Evolutionary conservation across 208 protist genomes (phyloP).

Genomic region (Naegleria fowleri): DNA sequence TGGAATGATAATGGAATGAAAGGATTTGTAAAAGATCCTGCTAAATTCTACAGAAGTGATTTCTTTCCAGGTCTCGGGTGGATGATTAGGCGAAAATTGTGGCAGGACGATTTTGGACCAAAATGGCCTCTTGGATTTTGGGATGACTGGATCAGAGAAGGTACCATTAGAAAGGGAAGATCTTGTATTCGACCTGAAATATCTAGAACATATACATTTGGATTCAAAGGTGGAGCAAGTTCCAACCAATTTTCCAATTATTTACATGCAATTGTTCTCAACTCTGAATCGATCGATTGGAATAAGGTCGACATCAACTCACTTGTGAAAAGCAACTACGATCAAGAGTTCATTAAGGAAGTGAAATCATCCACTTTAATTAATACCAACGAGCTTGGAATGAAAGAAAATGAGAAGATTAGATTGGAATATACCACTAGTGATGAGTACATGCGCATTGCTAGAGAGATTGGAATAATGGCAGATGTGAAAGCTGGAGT

Average conservation of each 20-base stretch:
- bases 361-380: neutral
- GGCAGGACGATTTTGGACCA: slow-evolving; percentile 46
- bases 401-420: neutral
- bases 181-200: slow-evolving; percentile 54
- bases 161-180: slow-evolving; percentile 33
- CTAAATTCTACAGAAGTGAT: slow-evolving; percentile 50
- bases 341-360: neutral
- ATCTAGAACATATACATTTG: slow-evolving; percentile 45
- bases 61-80: slow-evolving; percentile 69
- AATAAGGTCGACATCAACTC: neutral
- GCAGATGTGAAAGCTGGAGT: slow-evolving; percentile 2
- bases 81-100: slow-evolving; percentile 50
- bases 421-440: neutral
- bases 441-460: neutral
- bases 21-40: slow-evolving; percentile 20
- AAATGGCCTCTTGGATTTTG: slow-evolving; percentile 55
- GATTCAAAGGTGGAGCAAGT: neutral
- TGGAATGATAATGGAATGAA: slow-evolving; percentile 56
- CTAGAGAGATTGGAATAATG: neutral
- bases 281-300: neutral
- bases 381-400: neutral
- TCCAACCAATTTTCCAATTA: neutral
- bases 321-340: neutral
- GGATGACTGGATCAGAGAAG: slow-evolving; percentile 60
- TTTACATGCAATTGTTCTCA: neutral